phyloP scores from a whole-genome alignment of 176 grass and related monocot species.

The Puccinellia tenuiflora region DNA sequence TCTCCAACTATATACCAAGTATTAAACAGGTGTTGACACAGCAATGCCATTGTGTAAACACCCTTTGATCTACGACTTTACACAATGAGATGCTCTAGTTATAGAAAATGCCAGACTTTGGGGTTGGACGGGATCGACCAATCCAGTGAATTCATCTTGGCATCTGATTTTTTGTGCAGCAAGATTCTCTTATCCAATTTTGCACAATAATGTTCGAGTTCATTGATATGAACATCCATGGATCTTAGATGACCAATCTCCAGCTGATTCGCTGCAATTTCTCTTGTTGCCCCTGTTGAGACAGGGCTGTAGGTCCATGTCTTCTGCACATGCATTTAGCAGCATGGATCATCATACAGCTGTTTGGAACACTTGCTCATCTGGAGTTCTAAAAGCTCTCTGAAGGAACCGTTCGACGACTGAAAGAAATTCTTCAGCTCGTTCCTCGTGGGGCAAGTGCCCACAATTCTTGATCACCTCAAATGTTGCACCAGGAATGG shows the following conservation, averaged over 20 bases:
- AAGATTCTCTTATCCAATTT: not conserved
- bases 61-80: not conserved
- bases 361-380: conserved; percentile 28
- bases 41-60: not conserved
- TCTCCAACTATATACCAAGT: not conserved
- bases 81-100: not conserved
- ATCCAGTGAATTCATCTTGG: not conserved
- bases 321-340: not conserved
- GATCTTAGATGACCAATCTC: not conserved
- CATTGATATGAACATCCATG: not conserved
- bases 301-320: not conserved
- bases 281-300: not conserved
- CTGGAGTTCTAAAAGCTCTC: conserved; percentile 38
- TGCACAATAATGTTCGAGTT: not conserved
- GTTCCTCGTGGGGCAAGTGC: conserved; percentile 91
- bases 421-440: conserved; percentile 61
- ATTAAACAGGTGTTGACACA: not conserved
- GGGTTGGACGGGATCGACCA: not conserved
- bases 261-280: not conserved
- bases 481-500: conserved; percentile 57
- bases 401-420: conserved; percentile 54
- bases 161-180: not conserved
- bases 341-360: conserved; percentile 23
- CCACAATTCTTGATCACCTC: conserved; percentile 76
- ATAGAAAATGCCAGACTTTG: not conserved